These are phyloP conservation scores for Lactifluus subvellereus DNA, from an alignment of 768 basidiomycete genomes.

Conservation along the genomic window DNA sequence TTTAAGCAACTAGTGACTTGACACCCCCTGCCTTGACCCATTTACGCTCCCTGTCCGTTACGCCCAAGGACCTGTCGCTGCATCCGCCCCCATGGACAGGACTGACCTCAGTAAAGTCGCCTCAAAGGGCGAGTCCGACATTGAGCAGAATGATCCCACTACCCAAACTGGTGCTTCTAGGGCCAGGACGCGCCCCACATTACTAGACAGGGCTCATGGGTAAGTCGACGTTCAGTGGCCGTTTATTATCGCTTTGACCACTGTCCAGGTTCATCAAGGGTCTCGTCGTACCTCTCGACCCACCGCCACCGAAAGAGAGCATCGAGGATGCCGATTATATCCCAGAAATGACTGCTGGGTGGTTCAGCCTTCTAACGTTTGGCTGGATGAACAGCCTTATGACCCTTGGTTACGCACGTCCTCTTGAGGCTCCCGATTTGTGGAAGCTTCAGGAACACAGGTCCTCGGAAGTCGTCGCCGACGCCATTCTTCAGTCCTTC, in stretches of 20 bases:
- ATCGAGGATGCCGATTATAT: constrained; percentile 55
- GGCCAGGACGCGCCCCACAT: not conserved
- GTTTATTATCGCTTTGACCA: not conserved
- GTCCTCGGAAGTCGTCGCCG: constrained; percentile 53
- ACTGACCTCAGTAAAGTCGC: not conserved
- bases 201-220: not conserved
- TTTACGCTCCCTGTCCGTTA: not conserved
- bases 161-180: not conserved
- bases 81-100: not conserved
- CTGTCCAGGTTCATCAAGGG: constrained; percentile 18
- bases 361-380: constrained; percentile 59
- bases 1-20: not conserved
- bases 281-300: constrained; percentile 23
- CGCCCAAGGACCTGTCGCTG: not conserved
- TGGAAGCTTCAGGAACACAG: constrained; percentile 68
- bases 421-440: constrained; percentile 74
- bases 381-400: constrained; percentile 72
- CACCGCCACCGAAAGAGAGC: constrained; percentile 43
- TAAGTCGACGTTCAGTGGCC: not conserved
- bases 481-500: constrained; percentile 59
- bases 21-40: not conserved
- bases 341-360: constrained; percentile 61
- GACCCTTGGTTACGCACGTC: constrained; percentile 68
- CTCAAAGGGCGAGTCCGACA: constrained; percentile 6
- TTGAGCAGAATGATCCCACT: not conserved